Evolutionary conservation across 2,329 filamentous ascomycete species (phyloP), one percentile per base, ranked within the genome.

Genomic region (Penicillium vulpinum): DNA sequence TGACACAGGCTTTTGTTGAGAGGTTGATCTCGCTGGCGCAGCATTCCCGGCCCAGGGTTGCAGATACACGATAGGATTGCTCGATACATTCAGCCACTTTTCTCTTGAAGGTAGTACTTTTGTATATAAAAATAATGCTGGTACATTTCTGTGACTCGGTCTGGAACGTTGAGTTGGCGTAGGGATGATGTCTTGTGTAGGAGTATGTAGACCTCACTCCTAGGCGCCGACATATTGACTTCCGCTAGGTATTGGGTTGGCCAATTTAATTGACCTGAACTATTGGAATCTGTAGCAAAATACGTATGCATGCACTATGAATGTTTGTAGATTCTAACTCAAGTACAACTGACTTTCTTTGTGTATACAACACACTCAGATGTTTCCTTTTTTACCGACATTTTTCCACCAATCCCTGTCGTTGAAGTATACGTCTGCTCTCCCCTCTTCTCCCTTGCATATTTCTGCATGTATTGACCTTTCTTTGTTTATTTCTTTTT

Each of bases 1-100:
- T 67, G 10, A 62, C 61, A 0, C 47, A 59, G 6, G 53, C 46
- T 16, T 63, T 68, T 21, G 55, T 64, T 41, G 56, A 58, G 38
- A 57, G 54, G 38, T 39, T 68, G 21, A 41, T 64, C n/a, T 57
- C 54, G 35, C 49, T 67, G 16, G 64, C 52, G 31, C 49, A 39
- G 22, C 38, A 51, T 13, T 51, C 52, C 13, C 26, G 22, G 26
- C 18, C 52, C 26, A 38, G 15, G 11, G 21, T 44, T 29, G 38
- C 26, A n/a, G 39, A 15, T 2, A n/a, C 29, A 39, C 51, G 31
- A 55, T 46, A 39, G 11, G 18, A 2, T n/a, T 16, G 4, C 18
- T 33, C 39, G 5, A 41, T 16, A n/a, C 1, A 22, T 22, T 16
- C 5, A 22, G 26, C 21, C 24, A n/a, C 3, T 47, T 15, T 15